Evolutionary conservation across 2,329 filamentous ascomycete genomes (phyloP), one percentile per base, ranked within the genome.

Genomic region (Calonectria montana): DNA sequence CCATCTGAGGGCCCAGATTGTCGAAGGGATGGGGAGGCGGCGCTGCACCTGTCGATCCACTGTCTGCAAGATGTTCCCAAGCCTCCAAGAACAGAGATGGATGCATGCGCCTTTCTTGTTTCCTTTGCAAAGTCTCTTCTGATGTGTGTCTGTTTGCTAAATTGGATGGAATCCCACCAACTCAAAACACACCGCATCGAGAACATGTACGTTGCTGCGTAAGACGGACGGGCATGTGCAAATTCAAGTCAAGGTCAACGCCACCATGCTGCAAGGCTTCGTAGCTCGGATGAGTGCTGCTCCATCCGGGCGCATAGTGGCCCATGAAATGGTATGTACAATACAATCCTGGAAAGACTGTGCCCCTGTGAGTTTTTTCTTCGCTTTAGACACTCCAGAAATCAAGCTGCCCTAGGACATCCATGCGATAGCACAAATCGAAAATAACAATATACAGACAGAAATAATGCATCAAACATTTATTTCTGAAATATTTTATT

Each of bases 201-300:
- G 29, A 25, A 59, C 21, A 59, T 59, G 53, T 39, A 39, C 53
- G 37, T 39, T 59, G 31, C 35, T 59, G 53, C 39, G 39, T 29
- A 45, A 62, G 37, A 43, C 39, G 57, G 31, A 15, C 23, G 55
- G 21, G 35, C n/a, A 41, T 41, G 39, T 41, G 57, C 29, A 27
- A 31, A 45, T 29, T 62, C 57, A 45, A 63, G 31, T 45, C 57
- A 48, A 48, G 35, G 16, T 29, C 23, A 68, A 21, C 57, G 69
- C 67, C 67, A 66, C 67, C 21, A 35, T 43, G 25, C 57, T 55
- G 59, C 67, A 57, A 53, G 47, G 59, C 67, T 70, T 37, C 43
- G 48, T 55, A 31, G 68, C 37, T 66, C 29, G 53, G 25, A 65
- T 61, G 29, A 15, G 37, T 39, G 31, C 31, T 21, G 25, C 69